These are phyloP conservation scores for Corymbia citriodora DNA, from an alignment of 441 rosid species.

Conservation along the genomic window DNA sequence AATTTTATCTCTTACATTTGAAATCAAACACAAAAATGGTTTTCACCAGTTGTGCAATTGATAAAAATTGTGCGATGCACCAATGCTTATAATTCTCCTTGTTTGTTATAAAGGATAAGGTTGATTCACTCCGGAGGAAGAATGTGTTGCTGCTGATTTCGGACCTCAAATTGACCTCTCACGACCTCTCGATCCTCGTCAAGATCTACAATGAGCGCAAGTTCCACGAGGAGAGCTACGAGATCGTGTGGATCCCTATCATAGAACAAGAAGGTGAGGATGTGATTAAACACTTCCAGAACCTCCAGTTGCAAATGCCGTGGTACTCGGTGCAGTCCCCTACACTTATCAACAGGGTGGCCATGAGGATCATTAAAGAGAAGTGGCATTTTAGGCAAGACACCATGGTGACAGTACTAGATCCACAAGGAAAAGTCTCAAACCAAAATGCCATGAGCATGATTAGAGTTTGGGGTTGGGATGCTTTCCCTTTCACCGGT, in stretches of 20 bases:
- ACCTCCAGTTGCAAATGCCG: not conserved
- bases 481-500: not conserved
- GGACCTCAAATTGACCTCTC: not conserved
- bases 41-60: not conserved
- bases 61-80: not conserved
- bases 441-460: not conserved
- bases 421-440: not conserved
- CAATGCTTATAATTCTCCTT: not conserved
- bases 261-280: not conserved
- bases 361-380: slow-evolving; percentile 1
- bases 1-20: not conserved
- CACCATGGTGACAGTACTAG: not conserved
- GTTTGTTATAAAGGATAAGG: not conserved
- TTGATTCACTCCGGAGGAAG: not conserved
- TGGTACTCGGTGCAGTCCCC: not conserved
- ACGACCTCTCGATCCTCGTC: not conserved
- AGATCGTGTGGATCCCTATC: slow-evolving; percentile 2
- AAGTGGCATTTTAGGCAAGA: slow-evolving; percentile 10
- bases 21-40: not conserved
- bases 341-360: not conserved
- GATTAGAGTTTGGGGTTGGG: not conserved
- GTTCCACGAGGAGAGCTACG: not conserved
- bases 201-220: not conserved
- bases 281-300: not conserved
- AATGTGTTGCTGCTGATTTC: not conserved